These are phyloP conservation scores for Tricholoma sp. DNA, from an alignment of 768 basidiomycete genomes.

Conservation along the genomic window DNA sequence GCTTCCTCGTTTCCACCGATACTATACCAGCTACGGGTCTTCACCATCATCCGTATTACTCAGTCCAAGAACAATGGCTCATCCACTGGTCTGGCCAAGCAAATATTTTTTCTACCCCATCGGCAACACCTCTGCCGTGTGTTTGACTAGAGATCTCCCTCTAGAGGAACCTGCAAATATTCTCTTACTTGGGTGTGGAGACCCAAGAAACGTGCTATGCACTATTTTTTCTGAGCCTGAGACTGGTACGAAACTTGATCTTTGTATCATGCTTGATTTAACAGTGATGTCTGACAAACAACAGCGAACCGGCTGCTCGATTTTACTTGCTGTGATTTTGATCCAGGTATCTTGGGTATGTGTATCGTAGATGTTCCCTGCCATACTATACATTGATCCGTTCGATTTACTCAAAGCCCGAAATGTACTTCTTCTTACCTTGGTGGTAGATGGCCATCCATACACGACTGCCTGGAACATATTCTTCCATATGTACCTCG, in stretches of 20 bases:
- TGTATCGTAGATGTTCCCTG: not conserved
- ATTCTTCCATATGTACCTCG: conserved; percentile 31
- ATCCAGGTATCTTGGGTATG: conserved; percentile 31
- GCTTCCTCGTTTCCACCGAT: too few species aligned
- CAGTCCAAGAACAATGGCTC: conserved; percentile 25
- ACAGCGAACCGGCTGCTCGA: conserved; percentile 20
- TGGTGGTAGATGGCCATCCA: conserved; percentile 22
- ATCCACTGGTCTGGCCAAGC: conserved; percentile 31
- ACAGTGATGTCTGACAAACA: not conserved
- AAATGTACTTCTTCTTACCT: conserved; percentile 30
- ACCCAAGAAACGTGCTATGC: conserved; percentile 42
- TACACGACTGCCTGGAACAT: conserved; percentile 25
- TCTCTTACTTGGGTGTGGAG: conserved; percentile 43
- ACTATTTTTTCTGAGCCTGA: conserved; percentile 26
- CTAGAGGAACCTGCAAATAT: conserved; percentile 35
- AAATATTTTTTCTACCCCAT: conserved; percentile 43
- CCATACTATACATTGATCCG: not conserved
- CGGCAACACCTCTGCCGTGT: conserved; percentile 45
- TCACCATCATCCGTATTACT: too few species aligned
- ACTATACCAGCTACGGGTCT: too few species aligned
- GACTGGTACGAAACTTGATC: conserved; percentile 9
- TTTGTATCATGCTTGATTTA: not conserved
- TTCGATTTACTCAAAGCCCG: conserved; percentile 21
- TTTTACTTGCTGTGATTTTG: conserved; percentile 35
- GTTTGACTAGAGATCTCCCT: conserved; percentile 34